These are phyloP conservation scores for Yarrowia yakushimensis DNA, from an alignment of 805 yeast species.

Conservation along the genomic window DNA sequence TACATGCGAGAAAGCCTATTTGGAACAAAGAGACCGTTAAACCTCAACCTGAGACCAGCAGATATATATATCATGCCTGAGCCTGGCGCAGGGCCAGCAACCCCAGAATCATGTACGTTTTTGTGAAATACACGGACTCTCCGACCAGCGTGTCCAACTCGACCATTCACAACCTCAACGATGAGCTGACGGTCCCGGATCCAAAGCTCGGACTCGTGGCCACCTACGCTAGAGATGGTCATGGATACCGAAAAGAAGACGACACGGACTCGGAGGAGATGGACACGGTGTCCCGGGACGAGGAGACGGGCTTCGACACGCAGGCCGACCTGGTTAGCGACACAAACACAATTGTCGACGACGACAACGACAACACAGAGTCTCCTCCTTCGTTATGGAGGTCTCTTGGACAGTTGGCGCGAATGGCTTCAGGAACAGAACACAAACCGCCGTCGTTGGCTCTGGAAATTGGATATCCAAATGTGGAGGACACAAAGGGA, in stretches of 20 bases:
- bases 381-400: background rate
- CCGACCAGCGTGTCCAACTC: background rate
- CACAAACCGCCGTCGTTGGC: background rate
- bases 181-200: slow-evolving; percentile 16
- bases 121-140: slow-evolving; percentile 1
- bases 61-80: too few relatives aligned
- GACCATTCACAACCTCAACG: background rate
- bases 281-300: background rate
- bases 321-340: background rate
- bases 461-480: slow-evolving; percentile 7
- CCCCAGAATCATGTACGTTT: slow-evolving; percentile 13
- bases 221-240: background rate
- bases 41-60: too few relatives aligned
- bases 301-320: background rate
- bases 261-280: background rate
- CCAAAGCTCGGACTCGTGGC: slow-evolving; percentile 13
- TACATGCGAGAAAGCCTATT: background rate
- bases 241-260: slow-evolving; percentile 9
- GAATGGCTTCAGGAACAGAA: background rate
- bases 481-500: slow-evolving; percentile 6
- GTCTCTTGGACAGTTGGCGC: background rate
- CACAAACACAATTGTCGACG: background rate
- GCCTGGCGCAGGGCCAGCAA: too few relatives aligned
- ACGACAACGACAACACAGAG: background rate
- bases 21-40: background rate